Base-by-base conservation (phyloP, 495 filamentous ascomycete genomes). In the Melanomma pulvis-pyrius region DNA sequence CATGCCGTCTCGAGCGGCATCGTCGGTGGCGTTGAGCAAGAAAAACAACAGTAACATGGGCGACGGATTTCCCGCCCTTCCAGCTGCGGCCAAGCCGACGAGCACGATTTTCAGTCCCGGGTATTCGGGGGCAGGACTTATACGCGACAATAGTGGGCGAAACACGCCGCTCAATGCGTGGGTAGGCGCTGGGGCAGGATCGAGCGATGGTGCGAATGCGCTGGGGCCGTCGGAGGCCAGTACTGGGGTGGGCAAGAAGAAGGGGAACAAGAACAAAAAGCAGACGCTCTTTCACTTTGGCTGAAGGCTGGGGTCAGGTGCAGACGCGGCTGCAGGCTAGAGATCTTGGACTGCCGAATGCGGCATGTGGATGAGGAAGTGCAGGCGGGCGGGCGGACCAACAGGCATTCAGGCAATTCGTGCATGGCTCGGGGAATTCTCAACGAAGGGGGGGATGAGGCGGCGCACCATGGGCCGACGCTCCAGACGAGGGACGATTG, bases 11-110 rank as follows among this genome's bases (percentile, higher is more conserved):
- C 72, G 73, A 13, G 69, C 75, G 19, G 17, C 65, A 6, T 72
- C 75, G 8, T 72, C 71, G 59, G 76, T 61, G 59, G 69, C 72
- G 64, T 59, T 57, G 63, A 61, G 72, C 61, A 63, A 74, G 28
- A 74, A 61, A 34, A 19, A 12, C 13, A 59, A 75, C 26, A 48
- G 26, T n/a, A 44, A 3, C 9, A 75, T 78, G 9, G 61, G 60
- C 7, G 88, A 90, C 49, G 87, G 88, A 0, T 97, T 96, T 74
- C 92, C 92, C 1, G 87, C 92, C 3, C 82, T 97, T 5, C 92
- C 92, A 0, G 79, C 86, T 0, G 92, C 90, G 9, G 80, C 86
- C 0, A 96, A 91, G 71, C 92, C 92, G 1, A 87, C 86, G 61
- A 90, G 87, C 6, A 84, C 90, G 7, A 89, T 94, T 67, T 79